Percentiles rank a stretch among this genome's conserved stretches.
Evolutionary conservation across 2,329 filamentous ascomycete species (phyloP).

Genomic region (Phaeosphaeriaceae sp.): DNA sequence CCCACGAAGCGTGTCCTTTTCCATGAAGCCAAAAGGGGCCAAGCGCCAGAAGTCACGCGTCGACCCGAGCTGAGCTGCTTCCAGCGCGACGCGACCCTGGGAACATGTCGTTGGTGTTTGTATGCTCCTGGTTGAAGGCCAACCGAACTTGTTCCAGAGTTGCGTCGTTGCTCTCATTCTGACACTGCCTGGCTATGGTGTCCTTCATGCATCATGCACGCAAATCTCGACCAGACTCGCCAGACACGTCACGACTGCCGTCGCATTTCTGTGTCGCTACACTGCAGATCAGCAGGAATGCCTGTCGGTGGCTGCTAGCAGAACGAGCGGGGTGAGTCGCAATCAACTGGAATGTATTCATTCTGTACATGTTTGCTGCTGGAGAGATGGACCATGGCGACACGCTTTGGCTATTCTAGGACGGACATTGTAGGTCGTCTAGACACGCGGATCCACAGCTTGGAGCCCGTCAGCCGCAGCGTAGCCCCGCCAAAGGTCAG

Average conservation of each 20-base stretch:
- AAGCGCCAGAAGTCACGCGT: background rate
- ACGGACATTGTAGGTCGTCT: background rate
- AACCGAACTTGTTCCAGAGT: background rate
- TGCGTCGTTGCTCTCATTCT: background rate
- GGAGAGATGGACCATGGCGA: background rate
- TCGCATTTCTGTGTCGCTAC: background rate
- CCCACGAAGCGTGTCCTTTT: constrained; percentile 13
- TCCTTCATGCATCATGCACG: background rate
- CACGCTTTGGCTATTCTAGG: background rate
- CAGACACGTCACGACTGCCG: constrained; percentile 2
- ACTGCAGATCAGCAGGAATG: background rate
- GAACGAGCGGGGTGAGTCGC: background rate
- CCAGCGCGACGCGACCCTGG: background rate
- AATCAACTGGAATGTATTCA: background rate
- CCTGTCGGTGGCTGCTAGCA: background rate
- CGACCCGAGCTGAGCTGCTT: background rate
- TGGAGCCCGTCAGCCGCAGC: constrained; percentile 14
- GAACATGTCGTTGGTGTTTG: background rate
- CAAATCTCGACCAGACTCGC: background rate
- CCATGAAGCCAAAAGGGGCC: background rate
- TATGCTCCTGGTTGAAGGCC: background rate
- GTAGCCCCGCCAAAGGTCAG: constrained; percentile 20
- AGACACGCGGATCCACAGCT: background rate
- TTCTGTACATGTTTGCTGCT: background rate
- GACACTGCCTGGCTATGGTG: background rate